These are phyloP conservation scores for Aspergillus neotritici DNA, from an alignment of 2,329 filamentous ascomycete genomes.

Conservation along the genomic window DNA sequence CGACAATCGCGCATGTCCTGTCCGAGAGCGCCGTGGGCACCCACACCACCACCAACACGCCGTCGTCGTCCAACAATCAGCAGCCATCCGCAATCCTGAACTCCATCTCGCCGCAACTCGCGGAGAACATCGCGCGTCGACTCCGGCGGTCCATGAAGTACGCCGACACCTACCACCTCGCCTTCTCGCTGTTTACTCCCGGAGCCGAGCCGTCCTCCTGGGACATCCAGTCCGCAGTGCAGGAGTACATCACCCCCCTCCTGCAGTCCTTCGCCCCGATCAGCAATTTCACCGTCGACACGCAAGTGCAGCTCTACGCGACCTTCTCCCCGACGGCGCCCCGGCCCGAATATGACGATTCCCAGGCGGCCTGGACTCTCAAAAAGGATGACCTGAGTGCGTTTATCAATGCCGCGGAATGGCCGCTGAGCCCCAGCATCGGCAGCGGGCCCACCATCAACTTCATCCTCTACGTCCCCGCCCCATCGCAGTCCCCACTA, in stretches of 20 bases:
- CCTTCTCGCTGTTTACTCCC: slow-evolving; percentile 89
- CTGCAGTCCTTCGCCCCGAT: slow-evolving; percentile 73
- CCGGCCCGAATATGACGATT: slow-evolving; percentile 50
- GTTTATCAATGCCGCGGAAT: slow-evolving; percentile 97
- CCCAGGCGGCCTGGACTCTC: slow-evolving; percentile 59
- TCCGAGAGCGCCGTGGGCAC: slow-evolving; percentile 43
- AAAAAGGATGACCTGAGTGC: slow-evolving; percentile 82
- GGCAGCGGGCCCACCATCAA: slow-evolving; percentile 91
- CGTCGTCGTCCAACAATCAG: slow-evolving; percentile 19
- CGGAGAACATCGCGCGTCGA: slow-evolving; percentile 59
- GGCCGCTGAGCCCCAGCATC: slow-evolving; percentile 92
- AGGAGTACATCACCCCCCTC: slow-evolving; percentile 74
- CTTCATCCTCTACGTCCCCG: slow-evolving; percentile 85
- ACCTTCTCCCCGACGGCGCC: slow-evolving; percentile 58
- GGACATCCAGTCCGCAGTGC: slow-evolving; percentile 79
- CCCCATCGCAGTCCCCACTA: slow-evolving; percentile 58
- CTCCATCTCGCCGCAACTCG: slow-evolving; percentile 40
- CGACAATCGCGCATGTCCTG: slow-evolving; percentile 71
- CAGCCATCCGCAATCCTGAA: slow-evolving; percentile 30
- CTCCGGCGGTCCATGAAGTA: slow-evolving; percentile 85
- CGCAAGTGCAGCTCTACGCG: slow-evolving; percentile 91
- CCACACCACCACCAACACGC: slow-evolving; percentile 18
- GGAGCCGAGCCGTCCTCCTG: slow-evolving; percentile 73
- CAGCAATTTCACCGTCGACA: slow-evolving; percentile 93
- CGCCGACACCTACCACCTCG: slow-evolving; percentile 87